Percentiles rank a stretch among this genome's conserved stretches.
Evolutionary conservation across 202 grass and related monocot genomes (phyloP).

Genomic region (Setaria viridis): DNA sequence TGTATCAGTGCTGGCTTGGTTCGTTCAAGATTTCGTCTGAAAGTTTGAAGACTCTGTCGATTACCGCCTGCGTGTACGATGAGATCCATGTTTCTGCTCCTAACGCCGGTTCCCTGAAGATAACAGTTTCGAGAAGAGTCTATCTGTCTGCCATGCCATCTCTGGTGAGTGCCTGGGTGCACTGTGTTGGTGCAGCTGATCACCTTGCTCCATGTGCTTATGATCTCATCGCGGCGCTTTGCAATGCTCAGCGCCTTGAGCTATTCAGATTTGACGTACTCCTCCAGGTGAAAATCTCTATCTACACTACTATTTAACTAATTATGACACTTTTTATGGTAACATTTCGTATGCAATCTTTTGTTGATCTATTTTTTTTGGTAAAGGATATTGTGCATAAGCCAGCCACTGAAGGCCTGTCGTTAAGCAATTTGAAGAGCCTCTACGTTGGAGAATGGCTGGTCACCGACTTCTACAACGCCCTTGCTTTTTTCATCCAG

Average conservation of each 20-base stretch:
- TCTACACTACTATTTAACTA: too few relatives aligned
- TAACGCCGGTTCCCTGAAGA: not conserved
- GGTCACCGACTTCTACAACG: not conserved
- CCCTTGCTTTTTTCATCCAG: not conserved
- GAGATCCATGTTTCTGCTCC: conserved; percentile 14
- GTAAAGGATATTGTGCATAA: not conserved
- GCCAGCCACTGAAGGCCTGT: not conserved
- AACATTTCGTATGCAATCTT: not conserved
- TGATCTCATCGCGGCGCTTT: not conserved
- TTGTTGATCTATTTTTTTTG: not conserved
- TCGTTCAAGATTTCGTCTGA: not conserved
- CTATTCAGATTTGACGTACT: not conserved
- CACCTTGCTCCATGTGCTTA: not conserved
- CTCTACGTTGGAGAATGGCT: not conserved
- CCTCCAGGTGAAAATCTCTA: not conserved
- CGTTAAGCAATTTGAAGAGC: conserved; percentile 9
- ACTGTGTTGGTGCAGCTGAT: not conserved
- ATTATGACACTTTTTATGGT: too few relatives aligned
- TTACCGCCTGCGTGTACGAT: not conserved
- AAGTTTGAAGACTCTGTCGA: not conserved
- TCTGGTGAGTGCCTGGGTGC: not conserved
- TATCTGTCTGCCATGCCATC: not conserved
- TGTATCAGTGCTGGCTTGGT: not conserved
- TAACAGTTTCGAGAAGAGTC: not conserved
- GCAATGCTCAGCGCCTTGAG: conserved; percentile 6